A percentile compares a stretch with the other conserved stretches of the same genome.
These are phyloP conservation scores for Fraxinus quadrangulata DNA, from an alignment of 257 asterid species.

Conservation along the genomic window DNA sequence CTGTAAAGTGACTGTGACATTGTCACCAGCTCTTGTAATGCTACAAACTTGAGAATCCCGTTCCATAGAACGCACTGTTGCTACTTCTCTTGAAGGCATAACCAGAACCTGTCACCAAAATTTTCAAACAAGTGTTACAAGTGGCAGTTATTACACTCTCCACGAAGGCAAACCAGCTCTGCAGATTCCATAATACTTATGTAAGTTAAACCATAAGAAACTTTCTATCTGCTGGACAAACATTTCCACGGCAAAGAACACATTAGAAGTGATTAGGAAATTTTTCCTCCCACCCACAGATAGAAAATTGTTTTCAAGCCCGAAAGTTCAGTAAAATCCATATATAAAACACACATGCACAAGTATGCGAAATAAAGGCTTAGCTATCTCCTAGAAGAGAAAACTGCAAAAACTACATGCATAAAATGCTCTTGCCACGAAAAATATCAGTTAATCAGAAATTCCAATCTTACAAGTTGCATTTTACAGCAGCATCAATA, in stretches of 20 bases:
- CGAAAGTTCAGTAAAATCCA: background rate
- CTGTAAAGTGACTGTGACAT: conserved; percentile 70
- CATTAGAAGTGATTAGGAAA: background rate
- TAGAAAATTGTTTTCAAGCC: background rate
- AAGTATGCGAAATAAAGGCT: background rate
- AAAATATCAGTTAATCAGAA: background rate
- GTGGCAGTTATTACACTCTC: background rate
- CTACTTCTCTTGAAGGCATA: conserved; percentile 77
- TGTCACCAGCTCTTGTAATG: conserved; percentile 92
- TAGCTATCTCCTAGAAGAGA: background rate
- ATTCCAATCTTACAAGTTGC: background rate
- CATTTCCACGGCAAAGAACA: background rate
- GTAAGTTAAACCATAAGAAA: background rate
- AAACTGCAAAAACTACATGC: background rate
- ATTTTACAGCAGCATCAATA: background rate
- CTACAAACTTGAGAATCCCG: conserved; percentile 60
- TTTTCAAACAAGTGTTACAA: background rate
- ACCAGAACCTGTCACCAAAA: conserved; percentile 61
- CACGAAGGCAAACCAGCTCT: conserved; percentile 4
- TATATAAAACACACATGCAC: background rate
- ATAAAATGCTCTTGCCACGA: background rate
- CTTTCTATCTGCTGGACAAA: background rate
- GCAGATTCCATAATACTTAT: background rate
- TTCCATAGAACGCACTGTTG: conserved; percentile 70
- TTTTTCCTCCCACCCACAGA: background rate